Percentiles rank a stretch among this genome's conserved stretches.
These are phyloP conservation scores for Macadamia tetraphylla DNA, from an alignment of 164 flowering plant genomes.

Conservation along the genomic window DNA sequence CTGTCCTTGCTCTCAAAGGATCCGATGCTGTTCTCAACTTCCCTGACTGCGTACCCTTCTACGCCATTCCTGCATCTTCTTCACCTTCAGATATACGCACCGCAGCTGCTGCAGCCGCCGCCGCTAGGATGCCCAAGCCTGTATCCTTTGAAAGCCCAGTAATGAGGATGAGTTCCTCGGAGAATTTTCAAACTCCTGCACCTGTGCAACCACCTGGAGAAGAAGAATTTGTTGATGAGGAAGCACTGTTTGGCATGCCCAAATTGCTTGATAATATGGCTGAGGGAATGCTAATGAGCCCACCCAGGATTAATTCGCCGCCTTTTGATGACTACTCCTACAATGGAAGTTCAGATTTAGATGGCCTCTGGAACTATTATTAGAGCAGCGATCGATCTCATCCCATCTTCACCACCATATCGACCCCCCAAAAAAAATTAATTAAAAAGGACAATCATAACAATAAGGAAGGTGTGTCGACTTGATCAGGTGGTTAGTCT, in stretches of 20 bases:
- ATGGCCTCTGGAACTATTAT: slow-evolving; percentile 40
- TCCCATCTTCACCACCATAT: not conserved
- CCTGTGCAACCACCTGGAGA: too few species aligned
- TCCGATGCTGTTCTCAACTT: slow-evolving; percentile 52
- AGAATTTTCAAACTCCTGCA: not conserved
- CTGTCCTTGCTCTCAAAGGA: slow-evolving; percentile 64
- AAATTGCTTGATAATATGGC: slow-evolving; percentile 52
- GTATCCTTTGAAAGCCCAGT: not conserved
- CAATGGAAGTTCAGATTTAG: slow-evolving; percentile 21
- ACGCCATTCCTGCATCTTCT: slow-evolving; percentile 44
- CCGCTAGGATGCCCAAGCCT: slow-evolving; percentile 11
- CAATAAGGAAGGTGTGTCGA: not conserved
- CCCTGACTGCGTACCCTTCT: slow-evolving; percentile 29
- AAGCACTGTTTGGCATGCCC: slow-evolving; percentile 52
- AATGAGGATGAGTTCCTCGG: slow-evolving; percentile 1
- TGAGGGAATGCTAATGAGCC: slow-evolving; percentile 57
- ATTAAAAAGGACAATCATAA: not conserved
- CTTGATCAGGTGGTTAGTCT: too few species aligned
- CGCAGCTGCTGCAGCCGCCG: slow-evolving; percentile 60
- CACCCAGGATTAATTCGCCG: slow-evolving; percentile 39
- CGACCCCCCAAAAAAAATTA: not conserved
- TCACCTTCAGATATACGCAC: slow-evolving; percentile 49
- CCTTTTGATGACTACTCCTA: slow-evolving; percentile 26
- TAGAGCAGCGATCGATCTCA: not conserved
- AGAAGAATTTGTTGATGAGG: slow-evolving; percentile 41